Evolutionary conservation across 2,329 filamentous ascomycete species (phyloP), one percentile per base, ranked within the genome.

Genomic region (Cryoendolithus antarcticus): DNA sequence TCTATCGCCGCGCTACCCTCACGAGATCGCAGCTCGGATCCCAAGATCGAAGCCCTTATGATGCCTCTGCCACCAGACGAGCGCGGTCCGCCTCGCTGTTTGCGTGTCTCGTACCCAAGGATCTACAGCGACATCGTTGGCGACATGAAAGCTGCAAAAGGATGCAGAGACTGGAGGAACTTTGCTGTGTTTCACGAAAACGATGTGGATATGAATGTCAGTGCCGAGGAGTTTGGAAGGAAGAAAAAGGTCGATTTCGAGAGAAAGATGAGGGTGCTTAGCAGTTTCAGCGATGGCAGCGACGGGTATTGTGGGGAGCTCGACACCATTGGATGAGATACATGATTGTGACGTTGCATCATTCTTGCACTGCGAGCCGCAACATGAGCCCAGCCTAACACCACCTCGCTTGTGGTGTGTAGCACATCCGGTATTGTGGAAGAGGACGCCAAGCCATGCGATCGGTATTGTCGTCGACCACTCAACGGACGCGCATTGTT

Each of bases 1-100:
- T 57, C 54, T 47, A 57, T 57, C 13, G 48, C 51, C 10, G 48
- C 48, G 34, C 46, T 58, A 9, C 51, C 54, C 15, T 54, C 52
- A 12, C 57, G 55, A 42, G 51, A 49, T 35, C 45, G 52, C 32
- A 37, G 41, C 4, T 51, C 49, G 7, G 50, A 55, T 34, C 49
- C 54, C 19, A 49, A 49, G 32, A 49, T 58, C 34, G 52, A 58
- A 31, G 52, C 54, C 13, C 50, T 57, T 49, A 57, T 58, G 55
- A 57, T 57, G 54, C 50, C 54, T 7, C 38, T 51, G 9, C 55
- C 55, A 4, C 38, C 43, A 9, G 51, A 48, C 41, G 44, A 49
- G 13, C 32, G 44, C 4, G 35, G 46, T 21, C 43, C 50, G 6
- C 53, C 50, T 45, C 46, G 49, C 30, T 58, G 55, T 44, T 36